Base-by-base conservation (phyloP, 495 filamentous ascomycete genomes). In the Penicillium pancosmium region DNA sequence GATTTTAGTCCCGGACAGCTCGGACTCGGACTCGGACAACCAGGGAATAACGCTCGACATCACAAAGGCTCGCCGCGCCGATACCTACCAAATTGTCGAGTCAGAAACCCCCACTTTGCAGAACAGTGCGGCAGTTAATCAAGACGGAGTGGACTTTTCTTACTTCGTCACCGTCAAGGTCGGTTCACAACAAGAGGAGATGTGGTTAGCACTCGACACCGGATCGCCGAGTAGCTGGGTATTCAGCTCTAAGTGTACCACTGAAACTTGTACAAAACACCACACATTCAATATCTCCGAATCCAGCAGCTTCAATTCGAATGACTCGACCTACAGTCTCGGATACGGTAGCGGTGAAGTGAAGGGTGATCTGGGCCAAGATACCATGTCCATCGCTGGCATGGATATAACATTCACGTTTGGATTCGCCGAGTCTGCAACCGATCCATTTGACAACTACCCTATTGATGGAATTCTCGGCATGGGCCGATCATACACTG, bases 401-500 rank as follows among this genome's bases (percentile, higher is more conserved):
- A 72, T 92, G 53, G 79, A 77, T 44, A 52, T 89, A 16, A 66
- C 76, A 1, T 73, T 91, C 60, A 73, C 80, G 8, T 90, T 96
- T 68, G 91, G 91, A 5, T 63, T 90, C 58, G 89, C 85, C 15
- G 84, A 79, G 40, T 74, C 80, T 19, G 87, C 87, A 13, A 86
- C 86, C 5, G 69, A 83, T 50, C 83, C 91, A 49, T 93, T 96
- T 70, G 59, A 73, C 31, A 80, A 79, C 60, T 94, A 92, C 64
- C 87, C 91, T 16, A 88, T 94, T 61, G 91, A 96, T 66, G 91
- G 91, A n/a, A 94, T 96, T 50, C 72, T 95, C 6, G 91, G 90
- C 7, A 73, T 95, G n/a, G 86, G 86, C 8, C 85, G 73, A 62
- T 75, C 72, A 52, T 73, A 59, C 64, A 75, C 64, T 38, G 72